Evolutionary conservation across 306 rosid species (phyloP).

Genomic region (Neltuma alba): DNA sequence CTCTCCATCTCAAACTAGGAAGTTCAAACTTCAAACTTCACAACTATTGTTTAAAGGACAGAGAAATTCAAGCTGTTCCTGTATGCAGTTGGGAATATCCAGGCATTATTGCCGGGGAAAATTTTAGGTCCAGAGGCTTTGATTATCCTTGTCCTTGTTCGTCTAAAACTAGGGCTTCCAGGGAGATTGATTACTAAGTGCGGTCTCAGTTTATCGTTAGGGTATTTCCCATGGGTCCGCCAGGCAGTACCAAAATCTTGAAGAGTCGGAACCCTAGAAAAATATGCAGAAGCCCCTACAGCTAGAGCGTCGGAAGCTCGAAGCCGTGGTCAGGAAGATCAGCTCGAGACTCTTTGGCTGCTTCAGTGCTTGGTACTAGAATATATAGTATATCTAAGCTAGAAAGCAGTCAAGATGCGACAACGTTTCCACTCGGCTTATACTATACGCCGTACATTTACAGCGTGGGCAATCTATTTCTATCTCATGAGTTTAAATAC

Average conservation of each 20-base stretch:
- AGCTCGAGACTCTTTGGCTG: neutral
- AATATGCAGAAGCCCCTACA: neutral
- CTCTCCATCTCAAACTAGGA: conserved; percentile 65
- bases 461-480: neutral
- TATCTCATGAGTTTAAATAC: neutral
- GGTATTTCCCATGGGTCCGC: conserved; percentile 20
- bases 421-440: neutral
- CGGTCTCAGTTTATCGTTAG: conserved; percentile 11
- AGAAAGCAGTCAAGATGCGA: neutral
- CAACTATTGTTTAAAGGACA: conserved; percentile 6
- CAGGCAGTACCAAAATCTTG: conserved; percentile 20
- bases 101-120: conserved; percentile 35
- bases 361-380: neutral
- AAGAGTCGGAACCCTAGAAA: conserved; percentile 49
- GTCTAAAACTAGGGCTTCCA: conserved; percentile 25
- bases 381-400: neutral
- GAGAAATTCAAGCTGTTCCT: neutral
- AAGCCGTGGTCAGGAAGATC: neutral
- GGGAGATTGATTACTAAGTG: neutral
- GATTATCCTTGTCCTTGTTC: conserved; percentile 22
- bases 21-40: conserved; percentile 16
- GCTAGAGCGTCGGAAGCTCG: neutral
- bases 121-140: conserved; percentile 25
- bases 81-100: conserved; percentile 22
- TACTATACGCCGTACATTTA: neutral